Conservation (phyloP, 2,329 filamentous ascomycete species). For the Colletotrichum spinosum region DNA sequence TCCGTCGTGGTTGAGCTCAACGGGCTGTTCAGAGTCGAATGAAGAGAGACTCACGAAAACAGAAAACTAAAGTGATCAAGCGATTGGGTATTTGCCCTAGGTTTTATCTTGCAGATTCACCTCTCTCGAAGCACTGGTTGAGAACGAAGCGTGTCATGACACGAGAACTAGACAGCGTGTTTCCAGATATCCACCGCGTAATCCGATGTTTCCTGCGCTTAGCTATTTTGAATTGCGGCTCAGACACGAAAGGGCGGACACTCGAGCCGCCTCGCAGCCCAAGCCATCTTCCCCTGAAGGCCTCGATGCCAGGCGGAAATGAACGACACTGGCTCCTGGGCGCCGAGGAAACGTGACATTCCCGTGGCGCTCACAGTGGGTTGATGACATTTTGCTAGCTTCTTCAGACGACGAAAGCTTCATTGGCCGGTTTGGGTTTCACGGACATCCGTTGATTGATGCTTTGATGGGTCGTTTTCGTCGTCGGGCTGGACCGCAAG, state of each 20-base stretch:
- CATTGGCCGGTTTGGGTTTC: neutral
- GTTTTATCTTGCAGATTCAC: neutral
- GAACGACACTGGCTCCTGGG: neutral
- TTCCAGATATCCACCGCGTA: conserved; percentile 4
- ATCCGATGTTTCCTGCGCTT: conserved; percentile 18
- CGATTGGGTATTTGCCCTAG: conserved; percentile 1
- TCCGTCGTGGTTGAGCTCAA: no score
- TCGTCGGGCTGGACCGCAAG: neutral
- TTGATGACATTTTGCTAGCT: conserved; percentile 1
- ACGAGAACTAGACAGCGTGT: conserved; percentile 8
- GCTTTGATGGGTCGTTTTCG: neutral
- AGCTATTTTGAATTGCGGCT: conserved; percentile 9
- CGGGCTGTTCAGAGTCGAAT: no score
- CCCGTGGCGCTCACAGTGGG: neutral
- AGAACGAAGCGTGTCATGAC: conserved; percentile 5
- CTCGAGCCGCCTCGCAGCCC: neutral
- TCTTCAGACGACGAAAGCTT: neutral
- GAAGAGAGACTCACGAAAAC: no score
- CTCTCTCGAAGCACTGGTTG: neutral
- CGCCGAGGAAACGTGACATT: conserved; percentile 6
- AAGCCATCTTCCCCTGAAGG: neutral
- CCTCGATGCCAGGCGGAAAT: neutral
- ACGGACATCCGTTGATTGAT: conserved; percentile 11
- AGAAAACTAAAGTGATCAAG: no score
- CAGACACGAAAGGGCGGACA: neutral